A percentile compares a stretch with the other conserved stretches of the same genome.
These are phyloP conservation scores for Volutella citrinella DNA, from an alignment of 2,329 filamentous ascomycete genomes.

Conservation along the genomic window DNA sequence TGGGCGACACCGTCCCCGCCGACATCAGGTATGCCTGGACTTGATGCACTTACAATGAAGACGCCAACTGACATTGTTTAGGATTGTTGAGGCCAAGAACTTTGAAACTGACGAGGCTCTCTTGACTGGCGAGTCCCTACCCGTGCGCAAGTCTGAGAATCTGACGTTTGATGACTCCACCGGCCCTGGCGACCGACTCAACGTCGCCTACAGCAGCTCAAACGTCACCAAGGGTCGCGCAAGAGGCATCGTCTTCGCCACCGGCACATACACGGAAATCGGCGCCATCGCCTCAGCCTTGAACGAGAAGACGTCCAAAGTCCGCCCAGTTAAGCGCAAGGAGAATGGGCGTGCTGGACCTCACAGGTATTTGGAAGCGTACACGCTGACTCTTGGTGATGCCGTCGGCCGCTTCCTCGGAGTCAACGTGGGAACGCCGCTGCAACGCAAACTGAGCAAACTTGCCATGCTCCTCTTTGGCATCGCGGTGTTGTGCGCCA, in stretches of 20 bases:
- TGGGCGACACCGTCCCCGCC: constrained; percentile 60
- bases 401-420: constrained; percentile 45
- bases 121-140: constrained; percentile 62
- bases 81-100: constrained; percentile 58
- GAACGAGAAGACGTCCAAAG: constrained; percentile 33
- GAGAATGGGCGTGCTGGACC: constrained; percentile 38
- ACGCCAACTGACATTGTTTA: no score
- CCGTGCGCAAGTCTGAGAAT: constrained; percentile 51
- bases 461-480: constrained; percentile 56
- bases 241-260: constrained; percentile 58
- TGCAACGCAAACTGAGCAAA: constrained; percentile 65
- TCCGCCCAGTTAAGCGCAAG: constrained; percentile 38
- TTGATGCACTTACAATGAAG: no score
- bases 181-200: constrained; percentile 55
- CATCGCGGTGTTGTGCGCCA: constrained; percentile 16
- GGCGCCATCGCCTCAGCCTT: constrained; percentile 56
- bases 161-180: constrained; percentile 40
- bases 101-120: constrained; percentile 66
- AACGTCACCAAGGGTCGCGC: constrained; percentile 61
- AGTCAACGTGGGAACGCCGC: constrained; percentile 57
- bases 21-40: no score
- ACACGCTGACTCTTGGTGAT: constrained; percentile 45
- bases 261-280: constrained; percentile 60
- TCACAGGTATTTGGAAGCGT: constrained; percentile 33
- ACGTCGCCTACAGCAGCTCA: constrained; percentile 61